Evolutionary conservation across 257 asterid genomes (phyloP).

Genomic region (Solanum ahanhuiri): DNA sequence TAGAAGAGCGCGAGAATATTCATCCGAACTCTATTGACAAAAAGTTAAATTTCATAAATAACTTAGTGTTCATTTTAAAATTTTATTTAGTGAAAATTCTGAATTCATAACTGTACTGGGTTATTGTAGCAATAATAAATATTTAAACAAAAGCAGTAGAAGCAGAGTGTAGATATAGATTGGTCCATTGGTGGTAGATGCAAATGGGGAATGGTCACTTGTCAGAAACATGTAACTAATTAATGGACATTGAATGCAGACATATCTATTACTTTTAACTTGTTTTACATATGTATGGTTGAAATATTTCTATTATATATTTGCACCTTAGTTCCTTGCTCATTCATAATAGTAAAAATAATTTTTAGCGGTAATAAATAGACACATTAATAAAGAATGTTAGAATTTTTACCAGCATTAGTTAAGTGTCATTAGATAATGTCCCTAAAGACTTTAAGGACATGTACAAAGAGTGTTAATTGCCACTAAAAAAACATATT

Average conservation of each 20-base stretch:
- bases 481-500: no score
- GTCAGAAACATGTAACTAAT: neutral
- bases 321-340: neutral
- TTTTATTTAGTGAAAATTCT: no score
- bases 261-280: neutral
- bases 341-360: no score
- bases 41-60: no score
- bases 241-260: neutral
- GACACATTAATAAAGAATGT: no score
- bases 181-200: neutral
- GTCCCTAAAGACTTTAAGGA: no score
- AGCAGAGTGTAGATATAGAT: neutral
- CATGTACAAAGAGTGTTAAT: no score
- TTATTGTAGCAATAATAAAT: neutral
- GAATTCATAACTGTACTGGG: no score
- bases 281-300: neutral
- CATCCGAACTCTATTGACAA: neutral
- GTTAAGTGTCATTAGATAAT: no score
- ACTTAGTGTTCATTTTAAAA: no score
- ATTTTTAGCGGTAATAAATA: no score
- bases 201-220: neutral
- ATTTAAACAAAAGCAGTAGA: neutral
- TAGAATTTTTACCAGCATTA: no score
- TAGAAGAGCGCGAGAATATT: neutral
- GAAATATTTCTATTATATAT: neutral